Percentiles rank a stretch among this genome's conserved stretches.
phyloP scores from a whole-genome alignment of 148 eudicot species.

The Rhododendron kiyosumense region DNA sequence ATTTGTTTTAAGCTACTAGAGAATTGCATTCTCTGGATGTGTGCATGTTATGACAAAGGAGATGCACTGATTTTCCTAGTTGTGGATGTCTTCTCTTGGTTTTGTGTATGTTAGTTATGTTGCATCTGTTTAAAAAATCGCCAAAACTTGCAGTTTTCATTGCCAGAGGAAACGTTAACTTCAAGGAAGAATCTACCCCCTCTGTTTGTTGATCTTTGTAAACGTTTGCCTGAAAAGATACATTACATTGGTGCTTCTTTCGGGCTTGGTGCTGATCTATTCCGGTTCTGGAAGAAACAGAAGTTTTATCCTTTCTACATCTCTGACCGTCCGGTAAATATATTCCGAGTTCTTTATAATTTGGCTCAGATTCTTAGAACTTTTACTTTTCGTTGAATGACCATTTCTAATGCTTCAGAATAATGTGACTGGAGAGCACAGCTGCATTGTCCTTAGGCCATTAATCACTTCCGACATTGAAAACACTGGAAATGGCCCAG shows the following conservation, averaged over 20 bases:
- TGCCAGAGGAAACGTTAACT: conserved; percentile 9
- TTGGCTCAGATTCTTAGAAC: not conserved
- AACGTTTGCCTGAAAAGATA: conserved; percentile 13
- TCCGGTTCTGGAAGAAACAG: conserved; percentile 18
- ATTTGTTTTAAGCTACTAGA: not conserved
- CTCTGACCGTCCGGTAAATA: conserved; percentile 10
- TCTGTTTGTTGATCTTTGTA: conserved; percentile 6
- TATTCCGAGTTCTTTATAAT: not conserved
- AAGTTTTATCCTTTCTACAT: conserved; percentile 14
- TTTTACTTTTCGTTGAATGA: not conserved
- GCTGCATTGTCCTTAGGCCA: conserved; percentile 18
- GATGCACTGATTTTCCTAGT: not conserved
- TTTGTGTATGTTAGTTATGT: not conserved
- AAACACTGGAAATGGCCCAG: conserved; percentile 4
- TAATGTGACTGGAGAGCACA: conserved; percentile 18
- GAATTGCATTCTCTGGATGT: not conserved
- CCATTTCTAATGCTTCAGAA: conserved; percentile 9
- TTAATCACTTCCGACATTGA: conserved; percentile 8
- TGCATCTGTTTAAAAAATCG: not conserved
- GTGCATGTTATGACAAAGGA: not conserved
- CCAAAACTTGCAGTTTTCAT: conserved; percentile 8
- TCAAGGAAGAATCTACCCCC: conserved; percentile 12
- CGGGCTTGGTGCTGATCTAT: conserved; percentile 13
- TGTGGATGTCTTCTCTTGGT: not conserved
- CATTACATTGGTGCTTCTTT: conserved; percentile 19